Evolutionary conservation across 306 rosid species (phyloP), one percentile per base, ranked within the genome.

Genomic region (Parietaria judaica): DNA sequence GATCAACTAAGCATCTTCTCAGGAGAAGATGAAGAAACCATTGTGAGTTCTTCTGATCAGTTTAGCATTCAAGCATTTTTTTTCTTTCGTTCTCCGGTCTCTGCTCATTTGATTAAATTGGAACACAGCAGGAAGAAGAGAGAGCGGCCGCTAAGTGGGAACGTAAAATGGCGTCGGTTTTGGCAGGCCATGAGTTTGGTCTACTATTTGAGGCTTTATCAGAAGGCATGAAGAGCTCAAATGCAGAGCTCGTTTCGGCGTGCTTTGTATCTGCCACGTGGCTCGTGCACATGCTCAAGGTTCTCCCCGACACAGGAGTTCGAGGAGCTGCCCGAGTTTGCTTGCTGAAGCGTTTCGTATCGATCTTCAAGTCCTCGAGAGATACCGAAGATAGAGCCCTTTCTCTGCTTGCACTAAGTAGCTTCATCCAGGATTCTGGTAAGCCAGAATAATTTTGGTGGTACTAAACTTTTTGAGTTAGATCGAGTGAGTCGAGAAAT

Each of bases 231-330:
- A 85, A 76, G 82, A 82, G 90, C 71, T 79, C 72, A 80, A 45
- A 55, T 66, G 72, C 75, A 66, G 92, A 80, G 45, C 74, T 92
- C 68, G 68, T 70, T 60, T 78, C 90, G 59, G 75, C 88, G 46
- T 88, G 94, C 73, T 88, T 88, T 66, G 55, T 82, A 47, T 80
- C 94, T 60, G 86, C 98, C 56, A 82, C 84, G 52, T 92, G 98
- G 98, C 98, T 92, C 17, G 41, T 75, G 50, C 66, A 81, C 78
- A 84, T 92, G 98, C 78, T 92, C 47, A 58, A 69, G 55, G 57
- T 63, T 74, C 95, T 92, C 66, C 98, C 98, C 4, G 96, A 92
- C 68, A 84, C 94, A 9, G 98, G 98, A 56, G 69, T 92, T 70
- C 76, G 69, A 15, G 95, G 86, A 71, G 83, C 85, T 56, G 96